These are phyloP conservation scores for Stellera chamaejasme DNA, from an alignment of 345 rosid species.

Conservation along the genomic window DNA sequence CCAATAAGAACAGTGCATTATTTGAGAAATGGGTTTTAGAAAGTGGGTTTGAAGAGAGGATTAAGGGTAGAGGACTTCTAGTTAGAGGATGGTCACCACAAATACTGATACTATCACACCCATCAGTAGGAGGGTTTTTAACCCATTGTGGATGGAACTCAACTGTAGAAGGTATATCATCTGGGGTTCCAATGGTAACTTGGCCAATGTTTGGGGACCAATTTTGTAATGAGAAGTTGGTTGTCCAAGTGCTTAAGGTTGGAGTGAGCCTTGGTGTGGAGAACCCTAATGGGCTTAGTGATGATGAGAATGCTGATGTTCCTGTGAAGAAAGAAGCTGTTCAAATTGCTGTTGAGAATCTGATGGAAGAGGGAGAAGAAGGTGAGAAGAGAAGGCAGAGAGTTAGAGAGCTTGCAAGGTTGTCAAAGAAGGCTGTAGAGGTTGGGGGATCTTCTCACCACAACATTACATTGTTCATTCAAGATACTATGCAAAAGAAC, in stretches of 20 bases:
- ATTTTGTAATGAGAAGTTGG: conserved; percentile 24
- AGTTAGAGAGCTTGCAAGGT: conserved; percentile 16
- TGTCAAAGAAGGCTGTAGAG: conserved; percentile 27
- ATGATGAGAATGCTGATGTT: conserved; percentile 27
- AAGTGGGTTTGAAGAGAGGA: conserved; percentile 31
- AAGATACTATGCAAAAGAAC: conserved; percentile 16
- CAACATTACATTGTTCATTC: conserved; percentile 17
- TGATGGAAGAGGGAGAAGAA: conserved; percentile 25
- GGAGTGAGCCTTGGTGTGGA: conserved; percentile 39
- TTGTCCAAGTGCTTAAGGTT: conserved; percentile 27
- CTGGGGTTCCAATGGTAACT: conserved; percentile 34
- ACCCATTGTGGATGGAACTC: conserved; percentile 71
- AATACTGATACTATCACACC: conserved; percentile 38
- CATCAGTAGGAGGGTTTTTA: conserved; percentile 39
- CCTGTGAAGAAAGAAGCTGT: conserved; percentile 15
- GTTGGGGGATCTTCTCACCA: conserved; percentile 29
- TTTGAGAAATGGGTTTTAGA: conserved; percentile 11
- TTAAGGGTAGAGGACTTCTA: conserved; percentile 35
- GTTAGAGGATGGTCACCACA: conserved; percentile 58
- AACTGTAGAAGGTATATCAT: conserved; percentile 33
- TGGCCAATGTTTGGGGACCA: conserved; percentile 35
- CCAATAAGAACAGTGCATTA: neutral
- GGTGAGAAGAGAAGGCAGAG: conserved; percentile 23
- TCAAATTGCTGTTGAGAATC: conserved; percentile 19
- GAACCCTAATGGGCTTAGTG: conserved; percentile 14